Evolutionary conservation across 2,329 filamentous ascomycete genomes (phyloP).

Genomic region (Cladosporium sp.): DNA sequence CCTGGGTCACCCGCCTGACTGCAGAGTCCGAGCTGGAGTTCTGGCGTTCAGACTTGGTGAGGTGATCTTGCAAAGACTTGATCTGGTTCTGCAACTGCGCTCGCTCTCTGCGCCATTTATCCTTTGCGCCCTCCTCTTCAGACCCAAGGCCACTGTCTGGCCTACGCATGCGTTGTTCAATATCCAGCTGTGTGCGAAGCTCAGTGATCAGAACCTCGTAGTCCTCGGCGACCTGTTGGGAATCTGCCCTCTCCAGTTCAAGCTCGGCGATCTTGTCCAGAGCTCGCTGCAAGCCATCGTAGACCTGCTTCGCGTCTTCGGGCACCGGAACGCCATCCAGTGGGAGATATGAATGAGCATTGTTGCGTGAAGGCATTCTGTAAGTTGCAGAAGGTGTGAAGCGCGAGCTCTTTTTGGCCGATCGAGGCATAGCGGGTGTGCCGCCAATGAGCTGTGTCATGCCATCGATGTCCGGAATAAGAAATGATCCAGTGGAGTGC

Average conservation of each 20-base stretch:
- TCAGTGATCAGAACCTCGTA: conserved; percentile 64
- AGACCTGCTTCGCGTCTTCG: conserved; percentile 64
- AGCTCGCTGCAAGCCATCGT: conserved; percentile 60
- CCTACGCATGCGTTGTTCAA: conserved; percentile 43
- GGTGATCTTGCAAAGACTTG: conserved; percentile 60
- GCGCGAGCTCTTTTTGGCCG: conserved; percentile 43
- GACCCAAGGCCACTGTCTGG: conserved; percentile 52
- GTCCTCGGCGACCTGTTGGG: conserved; percentile 54
- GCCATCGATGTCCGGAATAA: conserved; percentile 62
- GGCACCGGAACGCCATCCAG: conserved; percentile 60
- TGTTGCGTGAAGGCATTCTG: conserved; percentile 29
- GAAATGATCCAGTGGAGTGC: conserved; percentile 50
- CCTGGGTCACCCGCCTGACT: conserved; percentile 62
- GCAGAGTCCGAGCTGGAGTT: conserved; percentile 64
- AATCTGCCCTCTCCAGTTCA: conserved; percentile 57
- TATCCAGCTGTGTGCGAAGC: conserved; percentile 51
- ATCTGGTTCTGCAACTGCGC: conserved; percentile 62
- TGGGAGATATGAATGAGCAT: conserved; percentile 45
- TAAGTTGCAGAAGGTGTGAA: conserved; percentile 53
- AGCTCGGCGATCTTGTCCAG: conserved; percentile 60
- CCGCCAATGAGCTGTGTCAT: conserved; percentile 63
- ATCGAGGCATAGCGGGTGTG: conserved; percentile 57
- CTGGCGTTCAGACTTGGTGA: conserved; percentile 65
- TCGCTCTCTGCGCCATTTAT: conserved; percentile 52
- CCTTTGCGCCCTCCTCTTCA: conserved; percentile 49